Evolutionary conservation across 805 yeast species (phyloP).

Genomic region (Starmera amethionina): DNA sequence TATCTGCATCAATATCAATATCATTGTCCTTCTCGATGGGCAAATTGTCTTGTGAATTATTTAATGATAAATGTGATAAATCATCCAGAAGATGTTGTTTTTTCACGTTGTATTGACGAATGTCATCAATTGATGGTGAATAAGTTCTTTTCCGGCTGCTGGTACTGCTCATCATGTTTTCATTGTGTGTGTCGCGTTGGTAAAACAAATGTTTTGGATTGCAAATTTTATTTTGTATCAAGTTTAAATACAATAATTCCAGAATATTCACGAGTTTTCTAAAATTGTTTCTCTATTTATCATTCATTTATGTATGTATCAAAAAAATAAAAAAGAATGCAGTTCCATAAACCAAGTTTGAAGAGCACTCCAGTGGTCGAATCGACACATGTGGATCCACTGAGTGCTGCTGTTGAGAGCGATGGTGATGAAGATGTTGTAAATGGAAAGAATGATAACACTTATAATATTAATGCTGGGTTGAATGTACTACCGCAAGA

Average conservation of each 20-base stretch:
- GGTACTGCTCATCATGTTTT: not conserved
- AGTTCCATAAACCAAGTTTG: not conserved
- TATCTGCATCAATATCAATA: constrained; percentile 3
- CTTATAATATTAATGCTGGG: too few relatives aligned
- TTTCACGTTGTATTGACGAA: constrained; percentile 21
- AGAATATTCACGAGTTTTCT: too few relatives aligned
- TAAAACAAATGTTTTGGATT: too few relatives aligned
- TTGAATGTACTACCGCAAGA: constrained; percentile 4
- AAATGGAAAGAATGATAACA: constrained; percentile 1
- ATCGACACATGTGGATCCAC: not conserved
- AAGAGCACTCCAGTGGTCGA: too few relatives aligned
- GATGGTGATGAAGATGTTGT: not conserved
- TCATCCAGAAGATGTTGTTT: constrained; percentile 21
- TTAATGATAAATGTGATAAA: constrained; percentile 19
- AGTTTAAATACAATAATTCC: too few relatives aligned
- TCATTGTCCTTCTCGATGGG: not conserved
- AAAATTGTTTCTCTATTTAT: too few relatives aligned
- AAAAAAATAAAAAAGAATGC: not conserved
- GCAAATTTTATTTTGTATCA: too few relatives aligned
- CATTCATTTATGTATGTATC: too few relatives aligned
- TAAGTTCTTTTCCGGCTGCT: constrained; percentile 3
- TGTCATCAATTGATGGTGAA: constrained; percentile 12
- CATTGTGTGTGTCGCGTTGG: not conserved
- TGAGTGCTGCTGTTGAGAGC: not conserved
- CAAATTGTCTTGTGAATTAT: not conserved